Evolutionary conservation across 805 yeast genomes (phyloP).

Genomic region (Saccharomycopsis sp.): DNA sequence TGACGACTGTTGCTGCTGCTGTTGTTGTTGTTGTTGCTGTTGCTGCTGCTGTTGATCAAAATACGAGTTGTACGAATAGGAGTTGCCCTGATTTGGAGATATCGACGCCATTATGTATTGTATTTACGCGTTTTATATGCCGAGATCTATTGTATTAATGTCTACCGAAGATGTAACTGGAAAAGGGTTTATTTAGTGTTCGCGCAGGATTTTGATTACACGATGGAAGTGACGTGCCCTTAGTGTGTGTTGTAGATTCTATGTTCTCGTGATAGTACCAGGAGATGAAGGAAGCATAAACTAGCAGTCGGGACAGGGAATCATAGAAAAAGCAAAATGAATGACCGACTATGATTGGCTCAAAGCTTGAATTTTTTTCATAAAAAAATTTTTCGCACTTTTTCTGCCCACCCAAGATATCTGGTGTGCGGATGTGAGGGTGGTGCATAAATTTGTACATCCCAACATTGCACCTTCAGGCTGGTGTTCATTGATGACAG

Average conservation of each 20-base stretch:
- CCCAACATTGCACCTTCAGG: not conserved
- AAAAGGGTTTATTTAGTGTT: too few species aligned
- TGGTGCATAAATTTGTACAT: not conserved
- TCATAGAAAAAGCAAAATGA: not conserved
- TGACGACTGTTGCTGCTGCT: not conserved
- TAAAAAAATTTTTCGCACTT: not conserved
- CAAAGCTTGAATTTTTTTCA: not conserved
- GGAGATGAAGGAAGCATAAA: not conserved
- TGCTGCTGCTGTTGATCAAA: slow-evolving; percentile 6
- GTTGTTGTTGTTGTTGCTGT: not conserved
- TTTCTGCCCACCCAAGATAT: not conserved
- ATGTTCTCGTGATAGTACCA: not conserved
- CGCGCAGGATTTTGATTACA: too few species aligned
- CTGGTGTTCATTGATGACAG: too few species aligned
- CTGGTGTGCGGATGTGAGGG: not conserved
- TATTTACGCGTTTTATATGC: not conserved
- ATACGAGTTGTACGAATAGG: slow-evolving; percentile 4
- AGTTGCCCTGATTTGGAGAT: slow-evolving; percentile 3
- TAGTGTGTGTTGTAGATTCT: not conserved
- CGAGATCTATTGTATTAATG: too few species aligned
- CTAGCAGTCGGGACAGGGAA: not conserved
- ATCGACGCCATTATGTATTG: slow-evolving; percentile 11
- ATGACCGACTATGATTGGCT: not conserved
- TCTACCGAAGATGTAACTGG: too few species aligned
- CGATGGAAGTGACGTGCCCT: too few species aligned